Evolutionary conservation across 345 rosid species (phyloP), one percentile per base, ranked within the genome.

Genomic region (Camelina hispida): DNA sequence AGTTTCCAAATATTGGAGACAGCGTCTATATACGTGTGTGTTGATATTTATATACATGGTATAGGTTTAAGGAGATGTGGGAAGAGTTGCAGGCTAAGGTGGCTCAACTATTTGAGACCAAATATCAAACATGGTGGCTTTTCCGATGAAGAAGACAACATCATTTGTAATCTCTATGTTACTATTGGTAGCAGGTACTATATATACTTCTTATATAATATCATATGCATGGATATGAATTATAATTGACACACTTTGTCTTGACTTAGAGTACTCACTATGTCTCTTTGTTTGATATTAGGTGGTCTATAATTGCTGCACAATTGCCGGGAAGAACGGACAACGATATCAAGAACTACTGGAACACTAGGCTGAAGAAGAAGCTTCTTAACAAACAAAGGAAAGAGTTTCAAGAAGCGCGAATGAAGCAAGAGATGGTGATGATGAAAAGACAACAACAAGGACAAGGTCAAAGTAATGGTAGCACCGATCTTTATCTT

Each of bases 301-400:
- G 96, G 84, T 89, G 96, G 96, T 89, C 96, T 61, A 87, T 89
- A 38, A 89, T 89, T 73, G 96, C 96, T 42, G 96, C 90, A 30
- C 96, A 89, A 56, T 65, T 89, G 56, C 95, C 95, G 13, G 95
- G 92, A 80, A 82, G 95, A 68, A 89, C 95, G 1, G 95, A 89
- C 78, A 89, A 89, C 37, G 95, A 89, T 74, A 89, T 89, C 55
- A 89, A 89, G 80, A 89, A 89, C 81, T 86, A 89, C 66, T 89
- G 95, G 95, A 89, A 89, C 87, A 89, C 95, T 10, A 83, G 87
- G 73, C 84, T 89, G 16, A 89, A 89, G 78, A 89, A 87, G 87
- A 89, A 89, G 79, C 88, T 89, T 34, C 78, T 87, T 11, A 89
- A 87, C 32, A 89, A 87, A 73, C 92, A 87, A 58, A 73, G 90